phyloP scores from a whole-genome alignment of 768 basidiomycete genomes.

The Naganishia friedmannii region DNA sequence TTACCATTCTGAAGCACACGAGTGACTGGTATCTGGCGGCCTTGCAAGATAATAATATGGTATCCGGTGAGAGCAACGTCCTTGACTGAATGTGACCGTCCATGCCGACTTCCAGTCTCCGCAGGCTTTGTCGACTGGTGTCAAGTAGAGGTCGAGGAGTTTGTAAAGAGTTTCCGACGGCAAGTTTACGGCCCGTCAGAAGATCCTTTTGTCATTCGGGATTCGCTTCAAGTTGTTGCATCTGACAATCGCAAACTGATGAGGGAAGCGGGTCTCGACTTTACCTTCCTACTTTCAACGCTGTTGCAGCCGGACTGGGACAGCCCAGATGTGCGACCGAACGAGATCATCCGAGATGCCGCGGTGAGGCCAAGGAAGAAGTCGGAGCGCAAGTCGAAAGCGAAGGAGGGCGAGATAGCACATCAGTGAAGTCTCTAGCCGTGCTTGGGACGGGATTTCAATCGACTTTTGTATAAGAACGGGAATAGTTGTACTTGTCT shows the following conservation, averaged over 20 bases:
- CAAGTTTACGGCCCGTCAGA: conserved; percentile 86
- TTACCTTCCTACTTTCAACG: conserved; percentile 78
- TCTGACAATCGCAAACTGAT: conserved; percentile 81
- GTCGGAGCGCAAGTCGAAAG: conserved; percentile 1
- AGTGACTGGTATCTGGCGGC: conserved; percentile 96
- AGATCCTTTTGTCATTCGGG: conserved; percentile 67
- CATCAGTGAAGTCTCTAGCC: neutral
- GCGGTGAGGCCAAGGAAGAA: conserved; percentile 5
- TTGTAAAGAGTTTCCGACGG: conserved; percentile 77
- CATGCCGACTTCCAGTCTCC: neutral
- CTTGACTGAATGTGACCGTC: neutral
- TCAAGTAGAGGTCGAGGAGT: conserved; percentile 75
- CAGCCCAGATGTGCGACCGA: conserved; percentile 26
- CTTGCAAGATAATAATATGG: conserved; percentile 91
- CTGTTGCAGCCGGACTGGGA: conserved; percentile 42
- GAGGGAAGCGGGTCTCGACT: conserved; percentile 90
- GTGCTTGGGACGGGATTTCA: neutral
- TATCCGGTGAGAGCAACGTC: conserved; percentile 67
- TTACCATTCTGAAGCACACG: conserved; percentile 93
- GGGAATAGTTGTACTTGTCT: no score
- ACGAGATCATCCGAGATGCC: conserved; percentile 20
- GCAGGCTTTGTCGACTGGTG: conserved; percentile 94
- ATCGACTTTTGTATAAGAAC: neutral
- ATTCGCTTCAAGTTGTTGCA: conserved; percentile 72
- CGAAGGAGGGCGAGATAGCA: neutral